Evolutionary conservation across 306 rosid genomes (phyloP).

Genomic region (Lablab purpureus): DNA sequence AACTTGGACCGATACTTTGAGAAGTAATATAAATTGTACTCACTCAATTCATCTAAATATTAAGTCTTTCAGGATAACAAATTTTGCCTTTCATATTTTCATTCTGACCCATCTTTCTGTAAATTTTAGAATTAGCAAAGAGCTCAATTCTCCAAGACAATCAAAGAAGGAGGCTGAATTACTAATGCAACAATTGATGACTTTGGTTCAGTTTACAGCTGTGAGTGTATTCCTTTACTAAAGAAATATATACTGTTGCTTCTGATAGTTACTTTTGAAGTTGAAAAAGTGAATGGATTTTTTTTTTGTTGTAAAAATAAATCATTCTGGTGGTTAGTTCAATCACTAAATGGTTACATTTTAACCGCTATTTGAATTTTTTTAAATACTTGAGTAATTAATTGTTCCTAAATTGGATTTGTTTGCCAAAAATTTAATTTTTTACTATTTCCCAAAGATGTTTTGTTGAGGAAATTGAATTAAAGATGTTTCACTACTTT

Average conservation of each 20-base stretch:
- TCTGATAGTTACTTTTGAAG: conserved; percentile 33
- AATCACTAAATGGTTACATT: not conserved
- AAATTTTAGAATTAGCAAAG: conserved; percentile 68
- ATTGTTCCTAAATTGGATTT: not conserved
- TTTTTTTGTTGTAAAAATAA: conserved; percentile 4
- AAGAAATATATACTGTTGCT: conserved; percentile 29
- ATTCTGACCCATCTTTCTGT: conserved; percentile 38
- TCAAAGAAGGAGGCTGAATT: conserved; percentile 65
- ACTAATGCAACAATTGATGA: conserved; percentile 74
- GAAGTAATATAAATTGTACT: conserved; percentile 65
- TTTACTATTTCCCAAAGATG: not conserved
- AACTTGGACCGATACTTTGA: conserved; percentile 89
- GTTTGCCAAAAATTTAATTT: not conserved
- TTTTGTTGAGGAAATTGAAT: conserved; percentile 24
- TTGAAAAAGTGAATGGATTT: not conserved
- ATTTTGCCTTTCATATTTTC: conserved; percentile 25
- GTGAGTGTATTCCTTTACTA: conserved; percentile 61
- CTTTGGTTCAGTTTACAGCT: conserved; percentile 75
- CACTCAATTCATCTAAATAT: conserved; percentile 37
- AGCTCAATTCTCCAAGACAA: conserved; percentile 62
- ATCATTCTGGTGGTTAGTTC: conserved; percentile 16
- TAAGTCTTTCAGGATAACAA: conserved; percentile 21
- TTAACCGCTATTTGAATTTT: not conserved
- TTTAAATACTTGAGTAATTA: not conserved
- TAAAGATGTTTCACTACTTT: not conserved